Evolutionary conservation across 177 flowering plant species (phyloP).

Genomic region (Vitis hybrid): DNA sequence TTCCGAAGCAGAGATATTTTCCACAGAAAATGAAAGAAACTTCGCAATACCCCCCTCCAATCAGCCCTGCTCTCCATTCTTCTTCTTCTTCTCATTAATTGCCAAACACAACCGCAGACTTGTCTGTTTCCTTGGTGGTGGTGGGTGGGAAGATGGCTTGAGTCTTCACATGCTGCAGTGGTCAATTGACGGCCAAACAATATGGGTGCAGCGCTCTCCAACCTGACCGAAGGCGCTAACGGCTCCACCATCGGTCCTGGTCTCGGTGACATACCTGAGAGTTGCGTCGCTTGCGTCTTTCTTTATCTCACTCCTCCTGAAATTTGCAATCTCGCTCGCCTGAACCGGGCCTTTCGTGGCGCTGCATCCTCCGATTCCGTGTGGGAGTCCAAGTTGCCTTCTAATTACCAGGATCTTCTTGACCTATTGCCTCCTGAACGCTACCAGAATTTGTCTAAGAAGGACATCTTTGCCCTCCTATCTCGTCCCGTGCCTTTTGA

Average conservation of each 20-base stretch:
- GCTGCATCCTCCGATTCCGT: slow-evolving; percentile 95
- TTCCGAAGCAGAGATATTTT: too few relatives aligned
- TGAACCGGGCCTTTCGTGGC: slow-evolving; percentile 90
- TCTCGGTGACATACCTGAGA: slow-evolving; percentile 96
- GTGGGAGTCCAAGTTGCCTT: slow-evolving; percentile 88
- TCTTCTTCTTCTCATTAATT: too few relatives aligned
- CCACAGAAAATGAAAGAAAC: too few relatives aligned
- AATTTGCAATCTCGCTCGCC: slow-evolving; percentile 92
- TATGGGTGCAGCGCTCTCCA: slow-evolving; percentile 89
- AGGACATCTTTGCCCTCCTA: slow-evolving; percentile 82
- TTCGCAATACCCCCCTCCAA: too few relatives aligned
- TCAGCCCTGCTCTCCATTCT: too few relatives aligned
- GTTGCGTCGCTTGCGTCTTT: slow-evolving; percentile 94
- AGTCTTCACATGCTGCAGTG: too few relatives aligned
- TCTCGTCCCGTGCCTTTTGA: slow-evolving; percentile 73
- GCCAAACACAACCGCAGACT: too few relatives aligned
- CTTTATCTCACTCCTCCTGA: slow-evolving; percentile 88
- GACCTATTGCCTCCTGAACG: slow-evolving; percentile 43
- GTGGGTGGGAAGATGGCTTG: too few relatives aligned
- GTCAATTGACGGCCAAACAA: too few relatives aligned
- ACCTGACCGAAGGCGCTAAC: slow-evolving; percentile 54
- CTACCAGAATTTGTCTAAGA: slow-evolving; percentile 50
- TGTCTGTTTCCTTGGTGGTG: too few relatives aligned
- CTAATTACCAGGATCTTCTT: slow-evolving; percentile 70
- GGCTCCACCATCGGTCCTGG: slow-evolving; percentile 61